Base-by-base conservation (phyloP, 805 yeast genomes). In the Ogataea glucozyma region DNA sequence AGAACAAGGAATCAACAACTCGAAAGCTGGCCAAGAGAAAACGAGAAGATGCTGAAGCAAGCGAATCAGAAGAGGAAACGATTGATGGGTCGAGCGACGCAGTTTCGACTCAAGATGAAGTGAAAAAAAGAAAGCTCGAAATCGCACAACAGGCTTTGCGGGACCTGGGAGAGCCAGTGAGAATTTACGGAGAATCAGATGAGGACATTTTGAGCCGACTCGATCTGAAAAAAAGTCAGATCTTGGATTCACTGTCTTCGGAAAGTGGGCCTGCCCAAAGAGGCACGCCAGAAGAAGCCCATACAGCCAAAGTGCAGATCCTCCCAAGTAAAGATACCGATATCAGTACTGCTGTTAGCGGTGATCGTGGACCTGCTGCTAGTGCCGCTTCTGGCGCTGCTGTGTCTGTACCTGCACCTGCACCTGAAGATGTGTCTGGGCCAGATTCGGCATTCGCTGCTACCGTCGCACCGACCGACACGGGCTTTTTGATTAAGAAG, bases 111-210 rank as follows among this genome's bases (percentile, higher is more conserved):
- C 27, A 29, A 3, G 37, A 21, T 4, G 40, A 26, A 16, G 21
- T 26, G 17, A 39, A 16, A 27, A 38, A 29, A 26, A 30, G 17
- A 13, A 31, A 31, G n/a, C 13, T 29, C 12, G 37, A 39, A 26
- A 34, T 26, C 7, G 43, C 46, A 6, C 43, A 51, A 36, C 24
- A 26, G 22, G 39, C 21, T n/a, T 21, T 50, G 21, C 22, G 55
- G 17, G 40, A 35, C 17, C n/a, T 38, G 19, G 38, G 38, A 8
- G 44, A 44, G 31, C 57, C 60, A 3, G 35, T 50, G 4, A 29
- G 52, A 16, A 22, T 30, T 18, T 51, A 50, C 34, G 60, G 54
- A 6, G 58, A 55, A 39, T 31, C 46, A 5, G 48, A 48, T 27
- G 33, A 34, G 2, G 57, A 48, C n/a, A 41, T 50, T 27, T 36